Base-by-base conservation (phyloP, 2,329 filamentous ascomycete genomes). In the Alternaria burnsii region DNA sequence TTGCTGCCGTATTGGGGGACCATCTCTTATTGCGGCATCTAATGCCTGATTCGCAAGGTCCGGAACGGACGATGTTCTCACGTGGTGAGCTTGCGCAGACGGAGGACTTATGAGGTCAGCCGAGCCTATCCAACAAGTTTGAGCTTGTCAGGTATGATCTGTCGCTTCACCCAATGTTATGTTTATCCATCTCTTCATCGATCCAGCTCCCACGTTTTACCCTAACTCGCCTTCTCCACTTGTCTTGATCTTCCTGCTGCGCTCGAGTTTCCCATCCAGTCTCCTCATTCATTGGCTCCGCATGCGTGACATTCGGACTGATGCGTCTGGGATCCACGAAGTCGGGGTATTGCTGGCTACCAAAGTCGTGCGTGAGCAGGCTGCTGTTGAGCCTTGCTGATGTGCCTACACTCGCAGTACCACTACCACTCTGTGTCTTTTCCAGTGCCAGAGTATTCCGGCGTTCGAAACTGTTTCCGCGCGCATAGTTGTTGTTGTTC, bases 151-250 rank as follows among this genome's bases (percentile, higher is more conserved):
- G 46, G 30, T 28, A 38, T 36, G 22, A n/a, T 24, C 32, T 26
- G 32, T 24, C 32, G 10, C 11, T 43, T 74, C 67, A 75, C 5
- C 63, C 68, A 55, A 76, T 76, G 24, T 76, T 74, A 56, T 73
- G 66, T 42, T 69, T 73, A 36, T 76, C 73, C 72, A 77, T 74
- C 61, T 77, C 73, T 52, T 76, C 65, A 50, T 77, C 73, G 48
- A 77, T 77, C 74, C 74, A 77, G 40, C 65, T 75, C 1, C 56
- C 59, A 14, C 66, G 52, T 38, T 63, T 62, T 3, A 48, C 55
- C 26, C 58, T 65, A 3, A 51, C 46, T 24, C 70, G 63, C 41
- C 68, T 67, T 50, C 68, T 66, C 66, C 70, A 70, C 40, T 63
- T 58, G 38, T 74, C 69, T 9, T 65, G 47, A 28, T 70, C 66